Evolutionary conservation across 768 basidiomycete genomes (phyloP), one percentile per base, ranked within the genome.

Genomic region (Lentinula sp.): DNA sequence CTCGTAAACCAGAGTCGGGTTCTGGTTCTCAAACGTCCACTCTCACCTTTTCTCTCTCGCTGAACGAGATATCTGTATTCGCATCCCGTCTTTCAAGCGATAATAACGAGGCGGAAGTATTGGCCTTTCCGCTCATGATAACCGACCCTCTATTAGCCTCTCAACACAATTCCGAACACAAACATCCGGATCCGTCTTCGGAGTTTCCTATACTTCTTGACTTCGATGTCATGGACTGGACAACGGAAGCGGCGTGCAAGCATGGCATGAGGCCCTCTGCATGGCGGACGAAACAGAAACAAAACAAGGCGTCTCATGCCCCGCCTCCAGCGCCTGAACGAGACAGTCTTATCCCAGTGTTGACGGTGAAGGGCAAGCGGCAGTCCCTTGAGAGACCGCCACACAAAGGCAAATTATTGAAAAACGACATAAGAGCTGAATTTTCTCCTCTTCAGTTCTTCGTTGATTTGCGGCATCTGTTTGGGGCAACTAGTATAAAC

Each of bases 371-470:
- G 46, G 50, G 32, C 20, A 56, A 57, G 43, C 39, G 69, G 61
- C 46, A 67, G 67, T 52, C 51, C 12, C 23, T 45, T 5, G 32
- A 51, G 41, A 32, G 48, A 52, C 42, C 60, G 36, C 65, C 63
- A 37, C 65, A 66, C 57, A 49, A 41, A 12, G 63, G 60, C 18
- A 67, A 69, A 48, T 12, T 18, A n/a, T 63, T 59, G 42, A 46
- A 52, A 43, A 51, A 62, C 37, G 67, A 75, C 4, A 54, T 85
- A 36, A 74, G 80, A 33, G 66, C 84, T n/a, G 68, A 69, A n/a
- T 53, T 83, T 7, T 75, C 76, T 9, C 88, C 93, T 9, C 66
- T 95, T 9, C 93, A 94, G 67, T 45, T 90, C n/a, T 91, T 93
- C 67, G 56, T 91, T 32, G 92, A 95, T 69, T 73, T 92, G 50